phyloP scores from a whole-genome alignment of 805 yeast genomes.

The Lipomyces yamadae region DNA sequence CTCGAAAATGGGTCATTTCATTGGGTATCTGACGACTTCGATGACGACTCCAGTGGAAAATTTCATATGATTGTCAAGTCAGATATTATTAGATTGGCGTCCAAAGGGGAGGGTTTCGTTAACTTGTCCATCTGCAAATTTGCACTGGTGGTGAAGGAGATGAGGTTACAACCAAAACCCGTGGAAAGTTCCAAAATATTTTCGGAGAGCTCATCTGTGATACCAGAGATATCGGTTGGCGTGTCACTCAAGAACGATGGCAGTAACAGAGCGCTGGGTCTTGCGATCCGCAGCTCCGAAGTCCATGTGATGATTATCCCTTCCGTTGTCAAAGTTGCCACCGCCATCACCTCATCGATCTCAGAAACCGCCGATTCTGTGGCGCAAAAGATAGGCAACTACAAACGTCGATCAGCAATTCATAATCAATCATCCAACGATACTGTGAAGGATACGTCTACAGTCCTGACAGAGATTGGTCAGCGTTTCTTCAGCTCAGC shows the following conservation, averaged over 20 bases:
- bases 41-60: background rate
- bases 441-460: background rate
- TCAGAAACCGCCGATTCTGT: slow-evolving; percentile 15
- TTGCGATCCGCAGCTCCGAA: slow-evolving; percentile 20
- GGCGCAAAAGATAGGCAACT: slow-evolving; percentile 21
- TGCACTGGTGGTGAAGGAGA: slow-evolving; percentile 12
- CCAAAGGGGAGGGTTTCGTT: slow-evolving; percentile 26
- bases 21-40: slow-evolving; percentile 33
- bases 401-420: slow-evolving; percentile 26
- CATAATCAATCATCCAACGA: background rate
- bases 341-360: slow-evolving; percentile 17
- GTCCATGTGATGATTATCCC: slow-evolving; percentile 25
- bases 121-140: slow-evolving; percentile 19
- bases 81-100: slow-evolving; percentile 16
- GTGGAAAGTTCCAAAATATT: background rate
- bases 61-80: slow-evolving; percentile 18
- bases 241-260: slow-evolving; percentile 23
- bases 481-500: slow-evolving; percentile 22
- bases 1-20: slow-evolving; percentile 12
- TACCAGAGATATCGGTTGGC: slow-evolving; percentile 23
- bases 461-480: background rate
- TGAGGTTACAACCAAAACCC: background rate
- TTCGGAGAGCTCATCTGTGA: slow-evolving; percentile 19
- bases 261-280: slow-evolving; percentile 17
- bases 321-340: slow-evolving; percentile 18